Conservation (phyloP, 2,329 filamentous ascomycete genomes). For the Xylariaceae sp. region DNA sequence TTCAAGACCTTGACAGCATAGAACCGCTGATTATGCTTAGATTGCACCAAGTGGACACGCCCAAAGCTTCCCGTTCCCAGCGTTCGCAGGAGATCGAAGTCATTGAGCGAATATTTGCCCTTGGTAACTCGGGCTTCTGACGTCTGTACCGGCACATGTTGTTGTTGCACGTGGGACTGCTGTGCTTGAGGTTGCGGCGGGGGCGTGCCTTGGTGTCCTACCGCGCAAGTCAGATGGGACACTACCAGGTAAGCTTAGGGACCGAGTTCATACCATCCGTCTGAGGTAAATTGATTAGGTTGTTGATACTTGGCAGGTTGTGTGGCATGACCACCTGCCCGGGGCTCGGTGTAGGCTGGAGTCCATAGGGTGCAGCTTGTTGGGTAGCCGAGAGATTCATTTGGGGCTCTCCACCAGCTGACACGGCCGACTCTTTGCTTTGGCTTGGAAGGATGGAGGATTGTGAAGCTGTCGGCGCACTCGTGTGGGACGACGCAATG, state of each 20-base stretch:
- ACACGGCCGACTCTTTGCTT: slow-evolving; percentile 22
- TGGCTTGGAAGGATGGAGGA: slow-evolving; percentile 17
- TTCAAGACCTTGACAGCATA: slow-evolving; percentile 99
- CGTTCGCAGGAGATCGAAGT: slow-evolving; percentile 87
- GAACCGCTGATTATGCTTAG: slow-evolving; percentile 95
- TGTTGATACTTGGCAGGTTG: slow-evolving; percentile 75
- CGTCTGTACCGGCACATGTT: slow-evolving; percentile 23
- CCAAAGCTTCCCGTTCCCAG: slow-evolving; percentile 96
- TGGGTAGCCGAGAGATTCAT: slow-evolving; percentile 30
- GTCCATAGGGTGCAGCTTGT: slow-evolving; percentile 35
- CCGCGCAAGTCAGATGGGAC: slow-evolving; percentile 20
- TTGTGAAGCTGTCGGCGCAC: slow-evolving; percentile 19
- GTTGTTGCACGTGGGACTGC: slow-evolving; percentile 19
- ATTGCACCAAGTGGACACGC: slow-evolving; percentile 92
- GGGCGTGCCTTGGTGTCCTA: slow-evolving; percentile 36
- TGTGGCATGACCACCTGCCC: slow-evolving; percentile 39
- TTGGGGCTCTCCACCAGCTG: slow-evolving; percentile 28
- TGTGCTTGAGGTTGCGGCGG: slow-evolving; percentile 28
- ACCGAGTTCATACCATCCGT: slow-evolving; percentile 29
- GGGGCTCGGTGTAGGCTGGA: slow-evolving; percentile 36
- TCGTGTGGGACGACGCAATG: slow-evolving; percentile 22
- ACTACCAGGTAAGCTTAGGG: slow-evolving; percentile 13
- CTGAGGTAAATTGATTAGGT: slow-evolving; percentile 68
- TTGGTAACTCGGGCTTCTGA: slow-evolving; percentile 66
- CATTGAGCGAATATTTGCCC: slow-evolving; percentile 90